These are phyloP conservation scores for Apiotrichum sp. DNA, from an alignment of 1,284 basidiomycete species.

Conservation along the genomic window DNA sequence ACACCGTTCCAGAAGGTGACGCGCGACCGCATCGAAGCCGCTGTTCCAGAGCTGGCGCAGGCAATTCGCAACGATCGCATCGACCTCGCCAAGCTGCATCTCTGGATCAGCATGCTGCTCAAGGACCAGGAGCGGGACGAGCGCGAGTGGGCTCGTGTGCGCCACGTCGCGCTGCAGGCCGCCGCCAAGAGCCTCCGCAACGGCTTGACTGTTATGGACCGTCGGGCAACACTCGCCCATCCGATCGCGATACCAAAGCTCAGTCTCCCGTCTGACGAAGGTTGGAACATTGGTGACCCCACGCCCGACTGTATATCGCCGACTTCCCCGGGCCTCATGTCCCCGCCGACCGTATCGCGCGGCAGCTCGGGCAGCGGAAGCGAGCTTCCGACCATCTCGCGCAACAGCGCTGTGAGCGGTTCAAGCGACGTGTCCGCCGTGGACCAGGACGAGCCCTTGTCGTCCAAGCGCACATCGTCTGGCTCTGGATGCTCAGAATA, in stretches of 20 bases:
- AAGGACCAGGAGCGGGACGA: conserved; percentile 68
- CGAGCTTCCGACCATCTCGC: conserved; percentile 1
- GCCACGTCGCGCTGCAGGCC: conserved; percentile 62
- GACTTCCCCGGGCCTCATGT: conserved; percentile 43
- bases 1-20: conserved; percentile 81
- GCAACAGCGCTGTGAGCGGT: neutral
- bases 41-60: conserved; percentile 61
- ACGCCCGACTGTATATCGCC: neutral
- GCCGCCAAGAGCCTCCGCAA: conserved; percentile 54
- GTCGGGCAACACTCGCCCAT: conserved; percentile 21
- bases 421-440: neutral
- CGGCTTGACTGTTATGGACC: conserved; percentile 22
- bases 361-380: conserved; percentile 30
- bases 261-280: conserved; percentile 6
- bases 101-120: conserved; percentile 67
- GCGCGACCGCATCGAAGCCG: conserved; percentile 62
- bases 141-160: conserved; percentile 61
- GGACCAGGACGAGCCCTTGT: neutral
- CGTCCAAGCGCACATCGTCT: conserved; percentile 4
- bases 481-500: conserved; percentile 10
- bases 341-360: conserved; percentile 17
- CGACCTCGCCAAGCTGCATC: conserved; percentile 62
- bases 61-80: conserved; percentile 64
- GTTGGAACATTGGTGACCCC: neutral
- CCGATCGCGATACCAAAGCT: conserved; percentile 14